Conservation (phyloP, 495 filamentous ascomycete species). For the Immersiella caudata region DNA sequence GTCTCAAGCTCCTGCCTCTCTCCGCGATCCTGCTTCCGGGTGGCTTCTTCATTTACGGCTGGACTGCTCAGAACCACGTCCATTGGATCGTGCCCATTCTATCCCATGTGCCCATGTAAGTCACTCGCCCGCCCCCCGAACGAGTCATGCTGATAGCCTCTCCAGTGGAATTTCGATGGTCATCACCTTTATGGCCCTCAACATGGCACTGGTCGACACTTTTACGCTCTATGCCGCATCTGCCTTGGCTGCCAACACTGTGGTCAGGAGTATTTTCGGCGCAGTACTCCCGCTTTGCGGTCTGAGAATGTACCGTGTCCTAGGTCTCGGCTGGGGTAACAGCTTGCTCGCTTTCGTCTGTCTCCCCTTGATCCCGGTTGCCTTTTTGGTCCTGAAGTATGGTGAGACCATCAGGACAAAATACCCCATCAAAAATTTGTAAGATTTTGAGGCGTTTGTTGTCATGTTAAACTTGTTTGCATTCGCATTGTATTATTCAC, state of each 20-base stretch:
- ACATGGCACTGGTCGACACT: slow-evolving; percentile 55
- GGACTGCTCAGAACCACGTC: slow-evolving; percentile 41
- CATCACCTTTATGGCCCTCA: slow-evolving; percentile 51
- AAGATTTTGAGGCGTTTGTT: not conserved
- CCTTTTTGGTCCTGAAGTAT: slow-evolving; percentile 55
- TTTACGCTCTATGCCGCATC: slow-evolving; percentile 65
- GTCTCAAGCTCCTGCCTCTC: slow-evolving; percentile 33
- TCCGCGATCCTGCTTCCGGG: slow-evolving; percentile 52
- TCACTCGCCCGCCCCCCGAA: slow-evolving; percentile 43
- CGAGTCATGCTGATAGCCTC: slow-evolving; percentile 40
- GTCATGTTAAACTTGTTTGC: not conserved
- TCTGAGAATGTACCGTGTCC: slow-evolving; percentile 51
- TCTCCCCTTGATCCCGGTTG: slow-evolving; percentile 52
- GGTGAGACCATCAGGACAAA: slow-evolving; percentile 53
- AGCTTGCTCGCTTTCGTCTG: slow-evolving; percentile 58
- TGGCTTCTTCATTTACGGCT: slow-evolving; percentile 56
- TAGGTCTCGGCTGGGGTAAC: slow-evolving; percentile 68
- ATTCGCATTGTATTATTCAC: not conserved
- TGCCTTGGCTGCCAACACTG: slow-evolving; percentile 56
- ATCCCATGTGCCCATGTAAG: slow-evolving; percentile 53
- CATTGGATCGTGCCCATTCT: slow-evolving; percentile 59
- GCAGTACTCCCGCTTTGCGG: slow-evolving; percentile 62
- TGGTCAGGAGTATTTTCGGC: slow-evolving; percentile 57
- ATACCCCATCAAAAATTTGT: slow-evolving; percentile 46
- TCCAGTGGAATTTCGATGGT: slow-evolving; percentile 44